phyloP scores from a whole-genome alignment of 192 early-diverging fungal genomes.

The Dissophora ornata region DNA sequence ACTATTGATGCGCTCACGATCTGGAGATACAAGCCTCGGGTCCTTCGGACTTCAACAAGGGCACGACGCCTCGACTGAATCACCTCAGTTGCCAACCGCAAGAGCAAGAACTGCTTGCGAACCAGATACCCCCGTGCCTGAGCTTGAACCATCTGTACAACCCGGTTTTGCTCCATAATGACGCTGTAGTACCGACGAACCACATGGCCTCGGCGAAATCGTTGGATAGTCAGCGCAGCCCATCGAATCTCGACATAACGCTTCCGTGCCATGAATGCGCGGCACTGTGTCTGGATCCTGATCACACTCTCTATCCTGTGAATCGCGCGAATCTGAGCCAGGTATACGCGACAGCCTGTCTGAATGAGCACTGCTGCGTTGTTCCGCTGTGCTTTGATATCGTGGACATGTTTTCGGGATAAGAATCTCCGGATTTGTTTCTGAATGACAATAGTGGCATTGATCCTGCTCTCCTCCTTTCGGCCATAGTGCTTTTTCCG shows the following conservation, averaged over 20 bases:
- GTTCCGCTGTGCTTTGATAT: background rate
- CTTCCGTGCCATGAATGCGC: conserved; percentile 32
- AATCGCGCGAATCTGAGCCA: conserved; percentile 29
- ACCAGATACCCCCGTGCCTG: conserved; percentile 29
- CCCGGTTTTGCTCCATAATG: conserved; percentile 12
- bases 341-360: conserved; percentile 44
- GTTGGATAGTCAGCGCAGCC: conserved; percentile 31
- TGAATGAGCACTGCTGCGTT: conserved; percentile 41
- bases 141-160: conserved; percentile 28
- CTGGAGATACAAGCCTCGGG: conserved; percentile 15
- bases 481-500: conserved; percentile 52
- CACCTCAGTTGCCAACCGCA: conserved; percentile 31
- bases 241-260: conserved; percentile 20
- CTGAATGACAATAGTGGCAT: conserved; percentile 40
- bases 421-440: conserved; percentile 36
- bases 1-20: conserved; percentile 19
- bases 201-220: conserved; percentile 27
- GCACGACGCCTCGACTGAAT: conserved; percentile 33
- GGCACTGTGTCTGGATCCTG: conserved; percentile 25
- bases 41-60: conserved; percentile 18
- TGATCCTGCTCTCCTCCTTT: conserved; percentile 27
- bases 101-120: conserved; percentile 26
- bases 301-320: conserved; percentile 15
- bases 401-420: conserved; percentile 2
- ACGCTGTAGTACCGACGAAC: conserved; percentile 9